These are phyloP conservation scores for Kodamaea nitidulidarum DNA, from an alignment of 805 yeast species.

Conservation along the genomic window DNA sequence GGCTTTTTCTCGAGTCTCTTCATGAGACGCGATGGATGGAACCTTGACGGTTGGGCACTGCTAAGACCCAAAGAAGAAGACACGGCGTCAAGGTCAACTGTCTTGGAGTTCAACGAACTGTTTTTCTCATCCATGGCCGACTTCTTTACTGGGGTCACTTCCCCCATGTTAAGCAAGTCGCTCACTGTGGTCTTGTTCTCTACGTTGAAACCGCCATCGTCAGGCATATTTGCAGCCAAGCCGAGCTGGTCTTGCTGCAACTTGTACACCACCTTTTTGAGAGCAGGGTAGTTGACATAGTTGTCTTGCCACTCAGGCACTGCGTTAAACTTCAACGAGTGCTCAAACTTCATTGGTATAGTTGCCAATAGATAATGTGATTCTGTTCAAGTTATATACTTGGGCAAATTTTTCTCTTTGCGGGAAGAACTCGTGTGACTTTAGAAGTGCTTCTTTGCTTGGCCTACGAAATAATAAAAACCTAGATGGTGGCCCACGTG, in stretches of 20 bases:
- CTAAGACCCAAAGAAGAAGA: slow-evolving; percentile 2
- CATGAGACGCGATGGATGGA: slow-evolving; percentile 16
- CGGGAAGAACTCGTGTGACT: slow-evolving; percentile 12
- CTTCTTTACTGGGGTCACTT: slow-evolving; percentile 1
- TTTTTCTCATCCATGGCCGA: neutral
- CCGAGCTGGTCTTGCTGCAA: slow-evolving; percentile 42
- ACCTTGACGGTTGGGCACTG: slow-evolving; percentile 6
- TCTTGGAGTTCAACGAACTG: slow-evolving; percentile 1
- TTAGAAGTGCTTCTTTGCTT: neutral
- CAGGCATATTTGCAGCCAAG: slow-evolving; percentile 16
- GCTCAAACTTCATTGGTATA: slow-evolving; percentile 46
- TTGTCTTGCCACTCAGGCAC: slow-evolving; percentile 52
- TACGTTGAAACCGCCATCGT: slow-evolving; percentile 20
- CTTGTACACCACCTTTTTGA: slow-evolving; percentile 54
- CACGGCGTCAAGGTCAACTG: slow-evolving; percentile 5
- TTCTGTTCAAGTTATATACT: neutral
- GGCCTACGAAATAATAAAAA: neutral
- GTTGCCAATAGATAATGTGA: neutral
- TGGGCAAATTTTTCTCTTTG: slow-evolving; percentile 1
- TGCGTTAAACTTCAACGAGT: slow-evolving; percentile 47
- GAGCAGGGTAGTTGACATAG: slow-evolving; percentile 42
- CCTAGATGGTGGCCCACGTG: slow-evolving; percentile 9
- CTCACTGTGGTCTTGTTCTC: slow-evolving; percentile 23
- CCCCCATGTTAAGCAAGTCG: slow-evolving; percentile 22
- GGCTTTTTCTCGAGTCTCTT: slow-evolving; percentile 16